A percentile compares a stretch with the other conserved stretches of the same genome.
These are phyloP conservation scores for Ehretia macrophylla DNA, from an alignment of 257 asterid genomes.

Conservation along the genomic window DNA sequence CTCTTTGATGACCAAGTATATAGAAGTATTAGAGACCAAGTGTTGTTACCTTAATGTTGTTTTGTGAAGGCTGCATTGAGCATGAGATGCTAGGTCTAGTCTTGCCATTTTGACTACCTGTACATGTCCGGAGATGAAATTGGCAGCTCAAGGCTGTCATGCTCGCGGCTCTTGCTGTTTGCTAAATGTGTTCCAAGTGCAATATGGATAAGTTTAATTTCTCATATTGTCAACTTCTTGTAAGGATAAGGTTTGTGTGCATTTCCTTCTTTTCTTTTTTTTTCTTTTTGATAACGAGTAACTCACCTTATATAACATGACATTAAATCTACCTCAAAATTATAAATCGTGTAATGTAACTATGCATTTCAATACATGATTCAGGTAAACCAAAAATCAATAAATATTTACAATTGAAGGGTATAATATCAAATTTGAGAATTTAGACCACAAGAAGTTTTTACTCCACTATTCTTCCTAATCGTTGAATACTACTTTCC, in stretches of 20 bases:
- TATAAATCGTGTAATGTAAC: too few relatives aligned
- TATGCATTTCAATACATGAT: too few relatives aligned
- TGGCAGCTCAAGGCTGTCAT: conserved; percentile 54
- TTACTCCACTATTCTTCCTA: too few relatives aligned
- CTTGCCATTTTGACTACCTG: conserved; percentile 3
- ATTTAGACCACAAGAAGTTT: too few relatives aligned
- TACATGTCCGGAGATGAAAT: conserved; percentile 25
- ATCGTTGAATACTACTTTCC: too few relatives aligned
- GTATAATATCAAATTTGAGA: too few relatives aligned
- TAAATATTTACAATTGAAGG: too few relatives aligned
- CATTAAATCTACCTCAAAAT: too few relatives aligned
- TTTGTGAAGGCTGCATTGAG: conserved; percentile 51
- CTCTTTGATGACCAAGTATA: background rate
- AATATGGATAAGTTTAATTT: conserved; percentile 5
- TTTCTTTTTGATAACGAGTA: too few relatives aligned
- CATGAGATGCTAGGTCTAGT: conserved; percentile 35
- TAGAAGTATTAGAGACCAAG: background rate
- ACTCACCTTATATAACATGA: too few relatives aligned
- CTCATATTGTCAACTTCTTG: background rate
- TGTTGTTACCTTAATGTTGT: conserved; percentile 53
- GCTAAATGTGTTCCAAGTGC: background rate
- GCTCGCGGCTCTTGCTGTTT: background rate
- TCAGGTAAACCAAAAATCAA: too few relatives aligned
- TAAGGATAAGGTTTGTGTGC: conserved; percentile 24
- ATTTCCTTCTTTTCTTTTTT: background rate